A percentile compares a stretch with the other conserved stretches of the same genome.
Evolutionary conservation across 2,329 filamentous ascomycete genomes (phyloP).

Genomic region (Volutella citrinella): DNA sequence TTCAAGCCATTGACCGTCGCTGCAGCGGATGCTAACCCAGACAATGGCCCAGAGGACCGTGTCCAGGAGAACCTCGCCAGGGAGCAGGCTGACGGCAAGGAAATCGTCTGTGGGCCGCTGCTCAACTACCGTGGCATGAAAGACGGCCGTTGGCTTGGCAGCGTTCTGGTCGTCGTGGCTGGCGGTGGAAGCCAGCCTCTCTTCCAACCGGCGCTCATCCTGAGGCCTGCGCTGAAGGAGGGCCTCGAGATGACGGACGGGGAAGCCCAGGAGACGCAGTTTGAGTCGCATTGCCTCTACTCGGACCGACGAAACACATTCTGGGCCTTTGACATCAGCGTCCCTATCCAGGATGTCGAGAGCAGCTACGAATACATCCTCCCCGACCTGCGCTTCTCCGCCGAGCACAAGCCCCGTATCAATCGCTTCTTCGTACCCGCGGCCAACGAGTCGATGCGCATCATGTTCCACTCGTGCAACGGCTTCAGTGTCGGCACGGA

Average conservation of each 20-base stretch:
- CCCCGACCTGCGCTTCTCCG: constrained; percentile 60
- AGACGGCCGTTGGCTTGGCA: constrained; percentile 74
- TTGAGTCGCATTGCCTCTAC: constrained; percentile 53
- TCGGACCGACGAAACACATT: constrained; percentile 73
- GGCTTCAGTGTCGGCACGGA: constrained; percentile 90
- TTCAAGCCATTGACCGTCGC: constrained; percentile 51
- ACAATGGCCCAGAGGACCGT: constrained; percentile 8
- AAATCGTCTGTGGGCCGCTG: constrained; percentile 69
- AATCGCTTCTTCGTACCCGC: constrained; percentile 86
- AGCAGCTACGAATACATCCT: constrained; percentile 77
- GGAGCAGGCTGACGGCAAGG: constrained; percentile 44
- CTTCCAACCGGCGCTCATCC: constrained; percentile 54
- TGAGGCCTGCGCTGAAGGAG: constrained; percentile 42
- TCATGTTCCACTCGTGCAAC: constrained; percentile 99
- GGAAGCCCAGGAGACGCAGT: constrained; percentile 41
- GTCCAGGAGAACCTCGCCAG: constrained; percentile 28
- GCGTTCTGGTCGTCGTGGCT: constrained; percentile 77
- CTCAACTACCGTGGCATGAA: constrained; percentile 78
- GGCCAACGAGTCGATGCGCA: constrained; percentile 82
- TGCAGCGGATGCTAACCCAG: constrained; percentile 22
- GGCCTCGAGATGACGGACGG: constrained; percentile 26
- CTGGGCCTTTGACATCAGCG: constrained; percentile 83
- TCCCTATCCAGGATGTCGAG: constrained; percentile 70
- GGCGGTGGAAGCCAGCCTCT: constrained; percentile 63
- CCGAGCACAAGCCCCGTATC: constrained; percentile 51